These are phyloP conservation scores for Corchorus capsularis DNA, from an alignment of 345 rosid species.

Conservation along the genomic window DNA sequence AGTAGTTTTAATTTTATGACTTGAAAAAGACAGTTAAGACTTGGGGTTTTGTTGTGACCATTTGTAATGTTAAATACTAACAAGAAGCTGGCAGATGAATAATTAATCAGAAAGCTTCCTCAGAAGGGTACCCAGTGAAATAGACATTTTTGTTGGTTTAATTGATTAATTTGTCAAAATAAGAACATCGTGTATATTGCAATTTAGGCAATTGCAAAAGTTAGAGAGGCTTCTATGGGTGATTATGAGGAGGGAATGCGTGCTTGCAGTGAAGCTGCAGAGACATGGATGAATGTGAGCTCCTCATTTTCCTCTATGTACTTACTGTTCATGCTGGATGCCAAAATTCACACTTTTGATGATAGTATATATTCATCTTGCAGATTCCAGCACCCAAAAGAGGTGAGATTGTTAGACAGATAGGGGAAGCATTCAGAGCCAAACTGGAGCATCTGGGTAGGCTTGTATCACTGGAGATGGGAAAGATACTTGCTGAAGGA, in stretches of 20 bases:
- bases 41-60: too few relatives aligned
- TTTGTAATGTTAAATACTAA: too few relatives aligned
- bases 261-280: constrained; percentile 82
- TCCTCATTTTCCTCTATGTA: background rate
- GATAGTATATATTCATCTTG: too few relatives aligned
- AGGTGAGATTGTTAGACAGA: constrained; percentile 93
- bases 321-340: background rate
- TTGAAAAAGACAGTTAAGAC: too few relatives aligned
- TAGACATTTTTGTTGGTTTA: too few relatives aligned
- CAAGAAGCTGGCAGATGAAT: too few relatives aligned
- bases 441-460: constrained; percentile 79
- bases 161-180: too few relatives aligned
- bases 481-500: constrained; percentile 91
- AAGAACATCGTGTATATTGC: background rate
- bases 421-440: constrained; percentile 80
- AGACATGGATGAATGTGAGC: constrained; percentile 78
- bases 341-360: too few relatives aligned
- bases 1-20: too few relatives aligned
- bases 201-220: constrained; percentile 67
- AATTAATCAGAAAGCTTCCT: too few relatives aligned
- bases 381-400: constrained; percentile 95
- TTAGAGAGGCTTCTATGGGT: constrained; percentile 68
- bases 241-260: constrained; percentile 77
- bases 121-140: too few relatives aligned
- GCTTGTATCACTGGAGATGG: constrained; percentile 95